These are phyloP conservation scores for Erysimum cheiri DNA, from an alignment of 441 rosid genomes.

Conservation along the genomic window DNA sequence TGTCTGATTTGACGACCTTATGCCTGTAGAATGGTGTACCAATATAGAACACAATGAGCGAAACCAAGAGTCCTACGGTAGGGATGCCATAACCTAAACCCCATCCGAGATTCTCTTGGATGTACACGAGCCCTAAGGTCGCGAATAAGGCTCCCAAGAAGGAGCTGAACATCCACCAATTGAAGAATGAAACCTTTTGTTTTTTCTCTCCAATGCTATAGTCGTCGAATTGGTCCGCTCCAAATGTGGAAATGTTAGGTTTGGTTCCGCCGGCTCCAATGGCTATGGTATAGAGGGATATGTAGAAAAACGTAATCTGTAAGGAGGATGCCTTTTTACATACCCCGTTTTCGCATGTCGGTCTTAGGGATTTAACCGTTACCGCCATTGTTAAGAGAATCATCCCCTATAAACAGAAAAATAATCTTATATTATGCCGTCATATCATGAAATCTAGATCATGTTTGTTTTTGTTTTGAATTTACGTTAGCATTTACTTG, in stretches of 20 bases:
- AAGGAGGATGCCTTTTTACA: slow-evolving; percentile 72
- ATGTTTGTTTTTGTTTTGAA: neutral
- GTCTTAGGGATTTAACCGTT: slow-evolving; percentile 66
- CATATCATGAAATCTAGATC: neutral
- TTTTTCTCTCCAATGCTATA: slow-evolving; percentile 59
- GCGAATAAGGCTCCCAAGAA: slow-evolving; percentile 80
- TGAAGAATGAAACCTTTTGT: slow-evolving; percentile 82
- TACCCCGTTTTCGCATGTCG: slow-evolving; percentile 64
- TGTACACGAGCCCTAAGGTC: slow-evolving; percentile 82
- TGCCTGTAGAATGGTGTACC: slow-evolving; percentile 90
- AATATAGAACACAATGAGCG: slow-evolving; percentile 68
- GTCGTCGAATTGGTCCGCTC: slow-evolving; percentile 93
- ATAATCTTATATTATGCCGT: neutral
- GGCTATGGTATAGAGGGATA: slow-evolving; percentile 75
- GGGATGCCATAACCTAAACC: slow-evolving; percentile 90
- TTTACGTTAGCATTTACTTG: no score
- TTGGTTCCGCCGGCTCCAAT: slow-evolving; percentile 89
- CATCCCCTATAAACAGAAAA: slow-evolving; percentile 70
- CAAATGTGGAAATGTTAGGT: slow-evolving; percentile 90
- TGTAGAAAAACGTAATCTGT: slow-evolving; percentile 71
- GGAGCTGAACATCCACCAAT: slow-evolving; percentile 95
- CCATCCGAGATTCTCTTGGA: slow-evolving; percentile 91
- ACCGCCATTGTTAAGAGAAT: slow-evolving; percentile 78
- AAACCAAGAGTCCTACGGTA: slow-evolving; percentile 66
- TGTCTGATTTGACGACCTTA: slow-evolving; percentile 60